A percentile compares a stretch with the other conserved stretches of the same genome.
phyloP scores from a whole-genome alignment of 495 filamentous ascomycete species.

The Podospora fimiseda region DNA sequence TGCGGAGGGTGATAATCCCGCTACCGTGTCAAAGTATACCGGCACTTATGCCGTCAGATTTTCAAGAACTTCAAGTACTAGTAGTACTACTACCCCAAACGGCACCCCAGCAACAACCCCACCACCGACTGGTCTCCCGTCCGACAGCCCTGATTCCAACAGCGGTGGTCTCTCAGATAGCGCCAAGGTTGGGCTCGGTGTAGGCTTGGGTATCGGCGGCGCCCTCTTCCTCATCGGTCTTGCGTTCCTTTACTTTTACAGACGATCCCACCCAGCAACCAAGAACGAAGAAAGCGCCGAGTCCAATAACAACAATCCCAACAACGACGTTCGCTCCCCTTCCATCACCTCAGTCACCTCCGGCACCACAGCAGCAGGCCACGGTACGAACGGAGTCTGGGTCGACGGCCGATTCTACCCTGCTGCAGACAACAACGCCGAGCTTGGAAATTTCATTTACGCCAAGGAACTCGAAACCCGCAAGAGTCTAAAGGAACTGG shows the following conservation, averaged over 20 bases:
- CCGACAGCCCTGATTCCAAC: background rate
- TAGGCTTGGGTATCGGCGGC: constrained; percentile 1
- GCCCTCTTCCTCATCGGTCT: background rate
- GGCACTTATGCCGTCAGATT: no score
- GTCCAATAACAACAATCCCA: background rate
- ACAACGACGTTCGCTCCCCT: background rate
- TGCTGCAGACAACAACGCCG: background rate
- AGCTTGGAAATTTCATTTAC: background rate
- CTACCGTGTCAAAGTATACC: background rate
- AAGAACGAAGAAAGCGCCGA: background rate
- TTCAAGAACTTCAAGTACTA: no score
- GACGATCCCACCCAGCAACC: background rate
- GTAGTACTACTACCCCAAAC: background rate
- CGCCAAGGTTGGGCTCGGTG: constrained; percentile 1
- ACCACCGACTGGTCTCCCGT: background rate
- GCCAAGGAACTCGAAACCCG: background rate
- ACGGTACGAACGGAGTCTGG: background rate
- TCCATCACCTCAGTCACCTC: background rate
- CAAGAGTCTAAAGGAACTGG: background rate
- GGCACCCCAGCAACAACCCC: background rate
- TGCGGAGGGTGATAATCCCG: background rate
- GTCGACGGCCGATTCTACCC: background rate
- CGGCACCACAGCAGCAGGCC: background rate
- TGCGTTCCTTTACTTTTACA: background rate
- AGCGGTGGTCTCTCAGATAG: background rate